phyloP scores from a whole-genome alignment of 805 yeast genomes.

The Candida manassasensis region DNA sequence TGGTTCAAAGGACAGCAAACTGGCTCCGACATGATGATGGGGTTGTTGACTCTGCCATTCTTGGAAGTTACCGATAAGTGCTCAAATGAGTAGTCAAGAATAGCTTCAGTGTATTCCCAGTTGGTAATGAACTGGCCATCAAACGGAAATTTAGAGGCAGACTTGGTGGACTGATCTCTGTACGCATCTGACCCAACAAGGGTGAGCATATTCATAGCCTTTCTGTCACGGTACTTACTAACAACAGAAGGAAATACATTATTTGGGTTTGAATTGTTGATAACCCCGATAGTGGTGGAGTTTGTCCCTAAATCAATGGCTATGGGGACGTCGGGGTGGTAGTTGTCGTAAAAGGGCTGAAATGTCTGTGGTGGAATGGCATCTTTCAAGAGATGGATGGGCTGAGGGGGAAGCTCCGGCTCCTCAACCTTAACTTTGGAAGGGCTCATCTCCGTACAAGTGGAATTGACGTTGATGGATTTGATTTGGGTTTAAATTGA shows the following conservation, averaged over 20 bases:
- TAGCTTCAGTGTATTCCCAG: constrained; percentile 85
- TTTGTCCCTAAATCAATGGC: constrained; percentile 84
- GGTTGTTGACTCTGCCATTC: constrained; percentile 60
- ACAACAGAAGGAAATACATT: constrained; percentile 63
- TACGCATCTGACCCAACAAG: constrained; percentile 80
- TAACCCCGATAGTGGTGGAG: constrained; percentile 54
- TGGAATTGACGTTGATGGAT: no score
- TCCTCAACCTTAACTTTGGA: constrained; percentile 10
- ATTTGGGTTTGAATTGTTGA: constrained; percentile 44
- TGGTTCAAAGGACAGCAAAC: constrained; percentile 68
- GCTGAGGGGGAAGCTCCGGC: constrained; percentile 37
- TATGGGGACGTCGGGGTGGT: constrained; percentile 61
- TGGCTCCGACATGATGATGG: constrained; percentile 75
- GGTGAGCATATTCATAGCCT: constrained; percentile 54
- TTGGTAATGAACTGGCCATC: constrained; percentile 85
- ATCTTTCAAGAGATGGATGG: constrained; percentile 40
- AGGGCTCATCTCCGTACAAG: no score
- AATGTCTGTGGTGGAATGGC: constrained; percentile 28
- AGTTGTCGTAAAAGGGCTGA: constrained; percentile 47
- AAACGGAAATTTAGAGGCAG: constrained; percentile 72
- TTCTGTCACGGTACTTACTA: constrained; percentile 77
- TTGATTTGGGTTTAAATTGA: no score
- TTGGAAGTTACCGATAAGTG: constrained; percentile 61
- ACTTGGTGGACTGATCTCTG: constrained; percentile 62
- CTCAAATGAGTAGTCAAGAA: constrained; percentile 78